These are phyloP conservation scores for Carex scoparia DNA, from an alignment of 176 grass and related monocot species.

Conservation along the genomic window DNA sequence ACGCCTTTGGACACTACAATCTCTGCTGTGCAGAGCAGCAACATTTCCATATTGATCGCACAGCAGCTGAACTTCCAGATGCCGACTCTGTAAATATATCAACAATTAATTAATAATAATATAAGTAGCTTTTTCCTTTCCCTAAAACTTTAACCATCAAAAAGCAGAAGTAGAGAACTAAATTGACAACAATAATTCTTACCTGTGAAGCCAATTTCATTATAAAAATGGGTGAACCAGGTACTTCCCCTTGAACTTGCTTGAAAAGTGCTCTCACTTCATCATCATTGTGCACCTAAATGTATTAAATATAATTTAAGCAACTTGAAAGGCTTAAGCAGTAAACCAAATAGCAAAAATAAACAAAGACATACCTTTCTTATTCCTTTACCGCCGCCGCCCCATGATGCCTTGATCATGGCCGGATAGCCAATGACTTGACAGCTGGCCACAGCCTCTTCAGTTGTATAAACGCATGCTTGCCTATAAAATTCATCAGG, in stretches of 20 bases:
- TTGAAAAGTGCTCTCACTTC: constrained; percentile 94
- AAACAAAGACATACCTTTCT: constrained; percentile 69
- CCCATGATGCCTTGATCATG: constrained; percentile 99
- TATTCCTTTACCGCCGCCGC: constrained; percentile 98
- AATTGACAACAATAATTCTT: constrained; percentile 9
- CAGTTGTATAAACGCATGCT: constrained; percentile 88
- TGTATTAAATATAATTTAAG: constrained; percentile 21
- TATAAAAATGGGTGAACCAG: constrained; percentile 98
- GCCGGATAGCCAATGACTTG: constrained; percentile 93
- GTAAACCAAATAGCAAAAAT: constrained; percentile 24
- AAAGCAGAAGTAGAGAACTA: neutral
- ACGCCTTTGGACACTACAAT: constrained; percentile 98
- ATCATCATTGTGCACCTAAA: constrained; percentile 96
- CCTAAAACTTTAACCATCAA: neutral
- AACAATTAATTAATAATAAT: constrained; percentile 21
- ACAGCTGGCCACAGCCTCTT: constrained; percentile 93
- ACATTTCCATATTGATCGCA: constrained; percentile 97
- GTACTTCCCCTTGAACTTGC: constrained; percentile 99
- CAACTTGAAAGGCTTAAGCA: neutral
- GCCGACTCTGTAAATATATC: constrained; percentile 67
- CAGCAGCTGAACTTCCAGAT: constrained; percentile 95
- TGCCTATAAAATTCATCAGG: constrained; percentile 83
- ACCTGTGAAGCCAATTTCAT: constrained; percentile 99
- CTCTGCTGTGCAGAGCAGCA: constrained; percentile 92
- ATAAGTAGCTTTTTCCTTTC: neutral